Conservation (phyloP, 148 eudicot species). For the Agrostemma githago region DNA sequence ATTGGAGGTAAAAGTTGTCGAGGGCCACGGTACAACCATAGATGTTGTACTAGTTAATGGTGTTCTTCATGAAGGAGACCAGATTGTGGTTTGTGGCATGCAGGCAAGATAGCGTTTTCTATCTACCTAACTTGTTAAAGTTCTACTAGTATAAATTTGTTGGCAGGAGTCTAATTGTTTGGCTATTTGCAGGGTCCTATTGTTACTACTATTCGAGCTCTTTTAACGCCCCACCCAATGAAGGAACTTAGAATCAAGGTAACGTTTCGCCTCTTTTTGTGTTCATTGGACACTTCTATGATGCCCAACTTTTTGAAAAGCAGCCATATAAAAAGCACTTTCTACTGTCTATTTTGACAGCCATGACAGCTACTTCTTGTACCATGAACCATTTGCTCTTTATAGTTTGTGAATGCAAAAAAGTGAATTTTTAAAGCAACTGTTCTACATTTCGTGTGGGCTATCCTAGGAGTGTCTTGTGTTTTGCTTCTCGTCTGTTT, state of each 20-base stretch:
- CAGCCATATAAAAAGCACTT: neutral
- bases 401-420: neutral
- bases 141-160: neutral
- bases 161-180: neutral
- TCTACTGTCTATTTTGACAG: neutral
- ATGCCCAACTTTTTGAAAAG: neutral
- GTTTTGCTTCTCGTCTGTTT: neutral
- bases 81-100: slow-evolving; percentile 83
- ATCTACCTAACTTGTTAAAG: neutral
- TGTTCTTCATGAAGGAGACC: slow-evolving; percentile 89
- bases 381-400: neutral
- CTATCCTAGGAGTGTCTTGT: neutral
- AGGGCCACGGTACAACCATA: slow-evolving; percentile 90
- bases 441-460: neutral
- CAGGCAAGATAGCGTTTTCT: slow-evolving; percentile 42
- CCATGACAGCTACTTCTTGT: too few relatives aligned
- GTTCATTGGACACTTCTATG: neutral
- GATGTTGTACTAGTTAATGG: slow-evolving; percentile 93
- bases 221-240: slow-evolving; percentile 94
- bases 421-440: neutral
- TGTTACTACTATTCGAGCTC: slow-evolving; percentile 74
- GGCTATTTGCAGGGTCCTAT: slow-evolving; percentile 64
- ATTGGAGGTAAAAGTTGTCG: slow-evolving; percentile 88
- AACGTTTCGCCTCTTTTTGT: neutral
- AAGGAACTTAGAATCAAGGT: slow-evolving; percentile 95